Conservation (phyloP, 2,329 filamentous ascomycete species). For the Myrmaecium sp. region DNA sequence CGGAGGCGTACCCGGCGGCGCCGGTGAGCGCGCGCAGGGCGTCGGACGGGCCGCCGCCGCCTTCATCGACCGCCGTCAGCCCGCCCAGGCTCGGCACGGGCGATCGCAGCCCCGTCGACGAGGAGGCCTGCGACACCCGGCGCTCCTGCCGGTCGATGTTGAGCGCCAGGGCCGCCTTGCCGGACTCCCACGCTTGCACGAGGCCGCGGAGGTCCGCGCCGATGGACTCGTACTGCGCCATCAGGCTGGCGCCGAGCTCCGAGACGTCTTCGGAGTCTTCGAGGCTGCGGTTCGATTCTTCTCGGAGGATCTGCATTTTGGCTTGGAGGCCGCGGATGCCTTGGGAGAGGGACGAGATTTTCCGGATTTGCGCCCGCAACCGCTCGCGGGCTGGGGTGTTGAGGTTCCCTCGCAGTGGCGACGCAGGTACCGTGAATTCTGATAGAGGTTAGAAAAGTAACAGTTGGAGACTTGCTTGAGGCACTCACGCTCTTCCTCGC, state of each 20-base stretch:
- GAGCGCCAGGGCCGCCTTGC: slow-evolving; percentile 63
- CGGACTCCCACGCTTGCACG: slow-evolving; percentile 36
- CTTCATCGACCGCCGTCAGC: slow-evolving; percentile 37
- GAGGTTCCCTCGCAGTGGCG: slow-evolving; percentile 37
- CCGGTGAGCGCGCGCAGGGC: slow-evolving; percentile 68
- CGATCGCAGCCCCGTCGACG: slow-evolving; percentile 25
- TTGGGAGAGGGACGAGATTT: slow-evolving; percentile 74
- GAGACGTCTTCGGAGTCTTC: slow-evolving; percentile 52
- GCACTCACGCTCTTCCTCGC: slow-evolving; percentile 55
- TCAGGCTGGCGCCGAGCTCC: slow-evolving; percentile 61
- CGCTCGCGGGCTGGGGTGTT: slow-evolving; percentile 63
- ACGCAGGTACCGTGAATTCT: slow-evolving; percentile 31
- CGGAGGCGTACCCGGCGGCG: slow-evolving; percentile 30
- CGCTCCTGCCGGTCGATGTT: slow-evolving; percentile 68
- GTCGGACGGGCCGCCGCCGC: slow-evolving; percentile 35
- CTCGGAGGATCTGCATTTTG: slow-evolving; percentile 79
- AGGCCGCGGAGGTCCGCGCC: slow-evolving; percentile 60
- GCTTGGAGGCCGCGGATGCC: slow-evolving; percentile 85
- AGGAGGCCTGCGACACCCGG: slow-evolving; percentile 34
- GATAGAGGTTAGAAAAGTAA: slow-evolving; percentile 27
- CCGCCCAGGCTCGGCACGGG: slow-evolving; percentile 44
- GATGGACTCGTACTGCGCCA: slow-evolving; percentile 88
- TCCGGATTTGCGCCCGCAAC: slow-evolving; percentile 71
- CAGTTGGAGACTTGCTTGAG: background rate
- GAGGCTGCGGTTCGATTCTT: slow-evolving; percentile 68